Conservation (phyloP, 2,329 filamentous ascomycete genomes). For the Trichophyton simii region DNA sequence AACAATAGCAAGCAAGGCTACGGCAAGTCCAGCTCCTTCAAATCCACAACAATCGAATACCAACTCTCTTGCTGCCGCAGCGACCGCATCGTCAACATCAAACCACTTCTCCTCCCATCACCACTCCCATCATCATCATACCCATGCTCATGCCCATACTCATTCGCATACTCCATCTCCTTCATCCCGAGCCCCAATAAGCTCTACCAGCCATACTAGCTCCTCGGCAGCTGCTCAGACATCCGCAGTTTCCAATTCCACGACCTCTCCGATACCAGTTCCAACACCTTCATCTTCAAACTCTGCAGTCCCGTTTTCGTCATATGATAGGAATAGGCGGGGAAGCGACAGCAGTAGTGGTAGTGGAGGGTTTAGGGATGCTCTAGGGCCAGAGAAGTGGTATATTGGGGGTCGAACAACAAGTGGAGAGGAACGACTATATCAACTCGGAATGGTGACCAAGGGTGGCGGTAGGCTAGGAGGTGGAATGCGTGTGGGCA, state of each 20-base stretch:
- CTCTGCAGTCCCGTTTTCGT: conserved; percentile 4
- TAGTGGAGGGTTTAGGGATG: conserved; percentile 37
- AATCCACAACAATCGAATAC: conserved; percentile 24
- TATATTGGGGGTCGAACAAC: conserved; percentile 39
- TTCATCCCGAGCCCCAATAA: conserved; percentile 14
- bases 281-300: conserved; percentile 27
- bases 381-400: conserved; percentile 38
- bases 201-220: conserved; percentile 11
- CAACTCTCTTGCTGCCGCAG: conserved; percentile 17
- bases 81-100: conserved; percentile 18
- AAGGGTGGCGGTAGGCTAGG: conserved; percentile 32
- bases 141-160: conserved; percentile 9
- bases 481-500: conserved; percentile 32
- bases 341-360: conserved; percentile 38
- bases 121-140: conserved; percentile 28
- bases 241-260: conserved; percentile 11
- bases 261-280: conserved; percentile 19
- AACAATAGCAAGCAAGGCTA: conserved; percentile 36
- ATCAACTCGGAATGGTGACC: conserved; percentile 37
- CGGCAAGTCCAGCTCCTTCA: conserved; percentile 7
- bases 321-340: conserved; percentile 29
- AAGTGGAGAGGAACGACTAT: conserved; percentile 38
- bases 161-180: conserved; percentile 22
- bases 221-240: conserved; percentile 16
- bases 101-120: conserved; percentile 17